These are phyloP conservation scores for Bryoglossum gracile DNA, from an alignment of 495 filamentous ascomycete genomes.

Conservation along the genomic window DNA sequence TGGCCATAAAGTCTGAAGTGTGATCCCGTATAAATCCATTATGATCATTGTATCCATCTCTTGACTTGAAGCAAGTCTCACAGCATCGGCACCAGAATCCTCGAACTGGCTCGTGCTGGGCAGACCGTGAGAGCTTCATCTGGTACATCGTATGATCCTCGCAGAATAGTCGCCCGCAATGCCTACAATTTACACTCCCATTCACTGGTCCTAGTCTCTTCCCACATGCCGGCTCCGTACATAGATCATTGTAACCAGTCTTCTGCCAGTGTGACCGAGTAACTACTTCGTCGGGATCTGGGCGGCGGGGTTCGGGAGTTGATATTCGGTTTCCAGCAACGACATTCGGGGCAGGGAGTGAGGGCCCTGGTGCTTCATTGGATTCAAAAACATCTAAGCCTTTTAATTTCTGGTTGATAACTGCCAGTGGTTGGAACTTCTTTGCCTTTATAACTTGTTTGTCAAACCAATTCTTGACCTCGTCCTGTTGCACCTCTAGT, in stretches of 20 bases:
- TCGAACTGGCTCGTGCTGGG: slow-evolving; percentile 83
- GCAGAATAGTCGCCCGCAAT: slow-evolving; percentile 89
- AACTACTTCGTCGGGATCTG: slow-evolving; percentile 87
- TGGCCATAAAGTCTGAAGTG: slow-evolving; percentile 55
- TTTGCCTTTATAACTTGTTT: slow-evolving; percentile 94
- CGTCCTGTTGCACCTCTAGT: slow-evolving; percentile 88
- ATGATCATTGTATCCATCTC: slow-evolving; percentile 92
- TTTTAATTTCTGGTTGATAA: slow-evolving; percentile 90
- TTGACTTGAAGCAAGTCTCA: slow-evolving; percentile 95
- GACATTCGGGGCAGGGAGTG: slow-evolving; percentile 24
- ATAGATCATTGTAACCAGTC: slow-evolving; percentile 62
- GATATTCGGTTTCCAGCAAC: slow-evolving; percentile 23
- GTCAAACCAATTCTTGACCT: slow-evolving; percentile 98
- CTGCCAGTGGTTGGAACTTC: slow-evolving; percentile 86
- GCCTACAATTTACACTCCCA: slow-evolving; percentile 84
- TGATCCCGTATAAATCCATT: slow-evolving; percentile 63
- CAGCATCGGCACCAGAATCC: slow-evolving; percentile 93
- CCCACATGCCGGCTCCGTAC: slow-evolving; percentile 81
- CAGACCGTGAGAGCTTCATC: slow-evolving; percentile 91
- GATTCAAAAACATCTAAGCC: slow-evolving; percentile 97
- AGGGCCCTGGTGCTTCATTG: slow-evolving; percentile 55
- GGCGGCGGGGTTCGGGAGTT: slow-evolving; percentile 31
- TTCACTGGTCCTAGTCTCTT: slow-evolving; percentile 68
- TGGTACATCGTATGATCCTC: slow-evolving; percentile 99
- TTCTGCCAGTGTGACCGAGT: slow-evolving; percentile 85